Conservation (phyloP, 352 stramenopile genomes). For the Globisporangium lucens region DNA sequence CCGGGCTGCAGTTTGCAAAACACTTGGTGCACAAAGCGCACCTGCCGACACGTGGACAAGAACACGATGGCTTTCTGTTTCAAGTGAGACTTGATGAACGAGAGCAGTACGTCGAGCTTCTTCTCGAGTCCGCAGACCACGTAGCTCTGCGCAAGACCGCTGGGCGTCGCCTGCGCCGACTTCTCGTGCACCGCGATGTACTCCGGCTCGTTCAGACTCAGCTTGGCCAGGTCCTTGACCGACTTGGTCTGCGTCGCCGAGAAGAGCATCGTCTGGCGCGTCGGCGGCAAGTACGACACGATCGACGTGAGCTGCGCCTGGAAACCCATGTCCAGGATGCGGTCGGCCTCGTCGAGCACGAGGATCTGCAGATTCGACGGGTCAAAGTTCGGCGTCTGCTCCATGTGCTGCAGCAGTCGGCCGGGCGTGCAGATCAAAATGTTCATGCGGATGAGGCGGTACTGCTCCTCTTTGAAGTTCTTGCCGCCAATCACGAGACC, state of each 20-base stretch:
- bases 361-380: constrained; percentile 93
- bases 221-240: constrained; percentile 94
- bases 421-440: constrained; percentile 97
- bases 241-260: constrained; percentile 97
- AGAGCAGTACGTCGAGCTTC: constrained; percentile 98
- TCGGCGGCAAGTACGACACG: constrained; percentile 92
- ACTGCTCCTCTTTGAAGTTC: constrained; percentile 93
- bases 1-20: constrained; percentile 98
- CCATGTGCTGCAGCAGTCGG: constrained; percentile 97
- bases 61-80: constrained; percentile 99
- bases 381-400: constrained; percentile 98
- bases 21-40: constrained; percentile 94
- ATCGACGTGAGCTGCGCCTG: constrained; percentile 98
- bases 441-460: constrained; percentile 94
- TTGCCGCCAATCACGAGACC: constrained; percentile 97
- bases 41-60: constrained; percentile 95
- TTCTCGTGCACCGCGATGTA: constrained; percentile 97
- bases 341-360: constrained; percentile 99
- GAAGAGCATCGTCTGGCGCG: constrained; percentile 97
- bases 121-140: constrained; percentile 93
- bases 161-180: constrained; percentile 88
- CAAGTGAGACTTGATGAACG: constrained; percentile 98
- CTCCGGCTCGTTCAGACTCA: constrained; percentile 94
- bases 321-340: constrained; percentile 99
- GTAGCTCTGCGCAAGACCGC: constrained; percentile 93